Evolutionary conservation across 2,329 filamentous ascomycete species (phyloP), one percentile per base, ranked within the genome.

Genomic region (Botryotinia convoluta): DNA sequence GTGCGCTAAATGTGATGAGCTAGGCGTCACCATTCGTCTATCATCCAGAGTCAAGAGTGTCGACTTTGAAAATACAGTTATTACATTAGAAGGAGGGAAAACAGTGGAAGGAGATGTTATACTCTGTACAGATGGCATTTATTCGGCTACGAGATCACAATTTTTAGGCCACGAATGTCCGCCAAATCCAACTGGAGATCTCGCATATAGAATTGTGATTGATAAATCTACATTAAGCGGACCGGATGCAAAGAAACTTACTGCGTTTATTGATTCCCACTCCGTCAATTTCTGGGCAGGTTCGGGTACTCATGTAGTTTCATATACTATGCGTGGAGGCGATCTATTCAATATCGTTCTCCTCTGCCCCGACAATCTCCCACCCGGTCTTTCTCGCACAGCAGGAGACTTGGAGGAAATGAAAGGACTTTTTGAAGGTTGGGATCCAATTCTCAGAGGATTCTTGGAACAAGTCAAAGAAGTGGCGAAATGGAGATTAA

Each of bases 401-500:
- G 76, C 83, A 1, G 90, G 88, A 1, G 86, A 86, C 10, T 77
- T 89, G 0, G 86, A 88, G 20, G 89, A 92, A 81, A 90, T 92
- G 88, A 84, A 83, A 68, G 82, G 82, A 6, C 79, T 90, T 2
- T 92, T 93, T 77, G 81, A 83, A 9, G 84, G 83, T 0, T 93
- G 91, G 91, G 90, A 93, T 81, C 90, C 90, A 2, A 84, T 90
- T 64, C 71, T 87, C 39, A 79, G 75, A 1, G 79, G 81, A 70
- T 83, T 86, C 64, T 75, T 85, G 20, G 81, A 82, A 4, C 84
- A 85, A 61, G 89, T 92, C 0, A 85, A 87, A 54, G 84, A 81
- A 1, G 89, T 92, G 0, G 86, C 89, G 57, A 93, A 92, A 80
- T 93, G 91, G 91, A 91, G 89, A 78, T 80, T 93, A 48, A 90